Evolutionary conservation across 805 yeast genomes (phyloP).

Genomic region (Lipomyces chichibuensis): DNA sequence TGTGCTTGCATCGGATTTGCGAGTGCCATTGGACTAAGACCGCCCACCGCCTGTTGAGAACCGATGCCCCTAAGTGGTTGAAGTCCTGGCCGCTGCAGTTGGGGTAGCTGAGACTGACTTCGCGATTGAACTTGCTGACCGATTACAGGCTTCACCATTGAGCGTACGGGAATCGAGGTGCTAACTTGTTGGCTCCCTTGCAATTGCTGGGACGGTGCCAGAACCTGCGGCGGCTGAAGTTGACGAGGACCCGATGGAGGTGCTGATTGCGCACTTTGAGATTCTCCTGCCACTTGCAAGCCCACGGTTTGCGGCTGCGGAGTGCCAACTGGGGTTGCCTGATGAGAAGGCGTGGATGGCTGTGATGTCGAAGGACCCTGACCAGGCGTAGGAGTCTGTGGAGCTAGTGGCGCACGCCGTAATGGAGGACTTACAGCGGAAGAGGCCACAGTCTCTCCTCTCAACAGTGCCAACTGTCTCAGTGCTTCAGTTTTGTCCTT

Average conservation of each 20-base stretch:
- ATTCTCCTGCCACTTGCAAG: neutral
- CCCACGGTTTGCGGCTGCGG: neutral
- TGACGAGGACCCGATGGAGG: constrained; percentile 1
- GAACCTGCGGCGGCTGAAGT: constrained; percentile 7
- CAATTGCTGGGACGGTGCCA: neutral
- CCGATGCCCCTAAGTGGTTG: constrained; percentile 5
- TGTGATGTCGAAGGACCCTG: neutral
- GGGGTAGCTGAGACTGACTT: constrained; percentile 29
- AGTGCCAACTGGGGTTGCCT: neutral
- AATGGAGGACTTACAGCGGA: neutral
- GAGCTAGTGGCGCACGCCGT: neutral
- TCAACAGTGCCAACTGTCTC: constrained; percentile 38
- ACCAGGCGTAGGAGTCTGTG: neutral
- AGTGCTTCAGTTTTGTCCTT: constrained; percentile 41
- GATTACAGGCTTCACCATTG: neutral
- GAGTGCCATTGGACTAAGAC: neutral
- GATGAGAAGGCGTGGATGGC: neutral
- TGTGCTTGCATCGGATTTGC: constrained; percentile 3
- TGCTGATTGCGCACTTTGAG: constrained; percentile 2
- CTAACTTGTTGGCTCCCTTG: neutral
- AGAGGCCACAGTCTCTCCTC: neutral
- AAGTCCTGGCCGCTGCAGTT: constrained; percentile 26
- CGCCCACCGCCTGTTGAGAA: neutral
- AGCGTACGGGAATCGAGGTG: neutral
- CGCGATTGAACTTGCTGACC: constrained; percentile 3